Evolutionary conservation across 2,329 filamentous ascomycete species (phyloP), one percentile per base, ranked within the genome.

Genomic region (Aspergillus terreus): DNA sequence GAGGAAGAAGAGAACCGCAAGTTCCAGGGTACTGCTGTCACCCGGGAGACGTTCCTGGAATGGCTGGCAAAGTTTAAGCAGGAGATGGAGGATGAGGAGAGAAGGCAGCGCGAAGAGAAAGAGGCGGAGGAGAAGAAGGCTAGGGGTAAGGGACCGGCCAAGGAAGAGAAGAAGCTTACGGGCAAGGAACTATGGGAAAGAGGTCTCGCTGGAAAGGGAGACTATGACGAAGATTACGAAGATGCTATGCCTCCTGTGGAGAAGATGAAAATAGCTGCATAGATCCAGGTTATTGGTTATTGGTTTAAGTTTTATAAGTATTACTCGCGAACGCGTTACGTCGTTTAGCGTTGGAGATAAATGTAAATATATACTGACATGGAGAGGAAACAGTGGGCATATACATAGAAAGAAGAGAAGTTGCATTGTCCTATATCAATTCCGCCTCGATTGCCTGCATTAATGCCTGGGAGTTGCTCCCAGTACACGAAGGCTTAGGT

Each of bases 1-100:
- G 94, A 99, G 74, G 85, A 88, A 56, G 91, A 94, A 70, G 94
- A 99, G 77, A 99, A 99, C 70, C 84, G 87, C 63, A 97, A 96
- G 73, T 99, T 99, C 71, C 88, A 95, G 69, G 94, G 94, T 52
- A 90, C 90, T 33, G 80, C 84, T 30, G 94, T 99, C 17, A 97
- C 85, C n/a, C 79, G 84, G 19, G 90, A 96, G 75, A 85, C 84
- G 0, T 99, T 97, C 65, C 67, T 88, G 60, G 82, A 81, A 59
- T 99, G 94, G 94, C 80, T 90, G 50, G 85, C 86, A 36, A 82
- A 71, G 9, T 99, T 97, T 67, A 68, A 83, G 55, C 77, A 79
- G 65, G 94, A 97, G 76, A 86, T 92, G 82, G 86, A 86, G 66
- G 92, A 94, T 64, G 76, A 81, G 66, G 82, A 84, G 60, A 71